Base-by-base conservation (phyloP, 768 basidiomycete species). In the Trametes maxima region DNA sequence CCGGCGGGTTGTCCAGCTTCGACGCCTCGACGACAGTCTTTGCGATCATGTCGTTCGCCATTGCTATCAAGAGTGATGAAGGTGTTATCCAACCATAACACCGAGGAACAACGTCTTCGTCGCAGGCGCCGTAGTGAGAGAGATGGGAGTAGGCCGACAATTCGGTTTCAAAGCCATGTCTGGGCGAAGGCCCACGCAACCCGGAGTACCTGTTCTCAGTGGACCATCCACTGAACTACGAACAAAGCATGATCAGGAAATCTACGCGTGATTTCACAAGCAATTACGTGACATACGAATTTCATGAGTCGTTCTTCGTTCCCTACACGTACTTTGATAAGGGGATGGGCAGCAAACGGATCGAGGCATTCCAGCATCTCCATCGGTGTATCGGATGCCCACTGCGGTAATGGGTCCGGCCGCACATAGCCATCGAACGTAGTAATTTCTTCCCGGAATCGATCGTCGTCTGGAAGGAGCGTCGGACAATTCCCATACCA, bases 11-110 rank as follows among this genome's bases (percentile, higher is more conserved):
- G 37, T 40, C 42, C 25, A 54, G 36, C 53, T 59, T 53, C n/a
- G 37, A 56, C 14, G 46, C 58, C n/a, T 58, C 8, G n/a, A 16
- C 19, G 6, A n/a, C 36, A 17, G 50, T 39, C 5, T 25, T 17
- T 14, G 21, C 22, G 52, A 39, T 45, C 47, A 47, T 22, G 6
- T 39, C 37, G 10, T 39, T 40, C 1, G 50, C 37, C 21, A 10
- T 19, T 10, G 37, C 37, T 5, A 52, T 21, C 13, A 39, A 36
- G 5, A 19, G 21, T 12, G 50, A 14, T 11, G 54, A 55, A 19
- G 77, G 57, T 10, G 44, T 40, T 25, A 62, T n/a, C 65, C 65
- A 67, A 13, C 65, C 65, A 46, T 57, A 64, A 53, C 65, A 67
- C 3, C 40, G 33, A 8, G 63, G 65, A 8, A 64, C 65, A 6